Evolutionary conservation across 306 rosid species (phyloP), one percentile per base, ranked within the genome.

Genomic region (Casuarina glauca): DNA sequence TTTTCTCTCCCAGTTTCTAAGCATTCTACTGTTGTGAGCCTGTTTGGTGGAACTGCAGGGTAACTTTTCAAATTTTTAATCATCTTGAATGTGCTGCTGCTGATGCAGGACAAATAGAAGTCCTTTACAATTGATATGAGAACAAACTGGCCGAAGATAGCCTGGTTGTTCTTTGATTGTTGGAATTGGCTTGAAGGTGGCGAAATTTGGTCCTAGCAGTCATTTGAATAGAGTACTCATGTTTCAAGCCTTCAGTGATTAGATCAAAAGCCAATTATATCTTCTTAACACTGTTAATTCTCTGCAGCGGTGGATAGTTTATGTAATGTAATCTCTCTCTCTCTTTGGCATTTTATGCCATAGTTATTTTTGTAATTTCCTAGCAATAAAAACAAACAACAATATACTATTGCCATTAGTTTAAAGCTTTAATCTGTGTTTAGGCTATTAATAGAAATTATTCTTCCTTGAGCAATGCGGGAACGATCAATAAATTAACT

Each of bases 321-420:
- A 64, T 78, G 86, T 80, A 72, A 68, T 79, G 69, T 81, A 69
- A 54, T 69, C 16, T 52, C 53, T 46, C 38, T 75, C 73, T 68
- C 72, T 32, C 68, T 67, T 44, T 77, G 79, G 78, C 73, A 85
- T 26, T 78, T 82, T 75, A 73, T 81, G 77, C 76, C 82, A 82
- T 76, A 78, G 74, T 84, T 78, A 78, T 26, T 81, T 78, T 13
- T 86, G 81, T 78, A 82, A 79, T 79, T 77, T 81, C 67, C 63
- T 15, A 69, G 80, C 55, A 88, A 91, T 89, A 26, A 88, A 85
- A 86, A 69, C 46, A 72, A 36, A 5, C 46, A 70, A 19, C 72
- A 26, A 67, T 57, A 48, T 49, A 42, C 75, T 78, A 63, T 66
- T 35, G 26, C 52, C 35, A 39, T 76, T 51, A 32, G 43, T 44